Evolutionary conservation across 1,284 basidiomycete genomes (phyloP), one percentile per base, ranked within the genome.

Genomic region (Porogramme epimiltina): DNA sequence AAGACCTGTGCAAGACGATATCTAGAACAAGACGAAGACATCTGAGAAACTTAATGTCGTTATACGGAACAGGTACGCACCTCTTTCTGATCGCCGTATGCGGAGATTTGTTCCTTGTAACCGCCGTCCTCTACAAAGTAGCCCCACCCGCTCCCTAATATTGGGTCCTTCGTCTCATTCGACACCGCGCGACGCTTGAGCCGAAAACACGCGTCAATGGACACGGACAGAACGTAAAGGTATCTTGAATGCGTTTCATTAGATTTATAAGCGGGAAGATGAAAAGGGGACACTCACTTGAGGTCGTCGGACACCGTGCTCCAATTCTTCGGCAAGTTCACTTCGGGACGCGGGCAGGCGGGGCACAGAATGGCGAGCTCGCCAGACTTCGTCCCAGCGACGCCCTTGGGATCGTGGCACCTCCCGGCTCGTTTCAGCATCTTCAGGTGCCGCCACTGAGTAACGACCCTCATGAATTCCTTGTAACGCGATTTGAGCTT

Each of bases 191-290:
- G 54, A 0, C 56, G 56, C 43, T 69, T 70, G 13, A 72, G 49
- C 0, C 64, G 52, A 44, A 72, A 71, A 48, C 65, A 67, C 0
- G 65, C 64, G 41, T 72, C 69, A 0, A 67, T 52, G 0, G 56
- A 55, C 0, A 70, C 8, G 13, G 63, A 57, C 3, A 67, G 41
- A 0, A n/a, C 44, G 42, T 64, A 67, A 2, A 69, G 40, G 36
- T 44, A 67, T 16, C 65, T 68, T 43, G 18, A 10, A 23, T 44
- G 13, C 22, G 24, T 31, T 19, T 9, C n/a, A 22, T 9, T n/a
- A 31, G 8, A 31, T 31, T 8, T 16, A 41, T n/a, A 20, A n/a
- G 41, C 5, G 8, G 18, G 5, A 37, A 4, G 15, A 8, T 8
- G n/a, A n/a, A 31, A 31, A 31, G 6, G 28, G 28, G 6, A 13